A percentile compares a stretch with the other conserved stretches of the same genome.
Conservation (phyloP, 106 monocot genomes). For the Phalaenopsis equestris region DNA sequence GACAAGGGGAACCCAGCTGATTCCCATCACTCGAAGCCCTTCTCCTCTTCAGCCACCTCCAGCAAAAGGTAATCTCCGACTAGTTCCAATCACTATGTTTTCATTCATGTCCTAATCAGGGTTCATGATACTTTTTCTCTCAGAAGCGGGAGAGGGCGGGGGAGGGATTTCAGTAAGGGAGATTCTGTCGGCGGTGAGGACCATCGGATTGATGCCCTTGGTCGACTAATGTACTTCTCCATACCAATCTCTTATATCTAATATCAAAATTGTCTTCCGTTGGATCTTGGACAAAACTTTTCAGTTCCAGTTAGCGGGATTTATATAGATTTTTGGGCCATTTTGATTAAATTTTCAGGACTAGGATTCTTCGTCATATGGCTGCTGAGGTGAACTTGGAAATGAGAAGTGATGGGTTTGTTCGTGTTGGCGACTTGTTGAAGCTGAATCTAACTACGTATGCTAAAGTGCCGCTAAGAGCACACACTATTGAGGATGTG, state of each 20-base stretch:
- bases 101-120: background rate
- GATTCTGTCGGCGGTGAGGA: constrained; percentile 6
- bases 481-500: constrained; percentile 57
- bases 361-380: constrained; percentile 59
- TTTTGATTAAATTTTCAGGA: constrained; percentile 18
- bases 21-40: constrained; percentile 4
- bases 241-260: background rate
- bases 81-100: background rate
- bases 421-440: constrained; percentile 47
- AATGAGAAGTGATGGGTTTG: constrained; percentile 60
- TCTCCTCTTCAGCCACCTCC: constrained; percentile 25
- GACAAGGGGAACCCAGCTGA: background rate
- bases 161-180: constrained; percentile 16
- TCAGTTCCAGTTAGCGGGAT: too few species aligned
- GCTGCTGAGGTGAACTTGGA: constrained; percentile 57
- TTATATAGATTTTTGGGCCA: background rate
- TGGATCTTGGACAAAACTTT: background rate
- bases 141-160: constrained; percentile 24
- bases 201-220: constrained; percentile 54
- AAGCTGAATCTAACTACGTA: constrained; percentile 43
- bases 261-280: background rate
- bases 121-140: background rate
- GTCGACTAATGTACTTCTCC: constrained; percentile 41
- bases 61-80: constrained; percentile 13
- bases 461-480: constrained; percentile 55